Evolutionary conservation across 2,329 filamentous ascomycete genomes (phyloP), one percentile per base, ranked within the genome.

Genomic region (Aspergillus tamarii): DNA sequence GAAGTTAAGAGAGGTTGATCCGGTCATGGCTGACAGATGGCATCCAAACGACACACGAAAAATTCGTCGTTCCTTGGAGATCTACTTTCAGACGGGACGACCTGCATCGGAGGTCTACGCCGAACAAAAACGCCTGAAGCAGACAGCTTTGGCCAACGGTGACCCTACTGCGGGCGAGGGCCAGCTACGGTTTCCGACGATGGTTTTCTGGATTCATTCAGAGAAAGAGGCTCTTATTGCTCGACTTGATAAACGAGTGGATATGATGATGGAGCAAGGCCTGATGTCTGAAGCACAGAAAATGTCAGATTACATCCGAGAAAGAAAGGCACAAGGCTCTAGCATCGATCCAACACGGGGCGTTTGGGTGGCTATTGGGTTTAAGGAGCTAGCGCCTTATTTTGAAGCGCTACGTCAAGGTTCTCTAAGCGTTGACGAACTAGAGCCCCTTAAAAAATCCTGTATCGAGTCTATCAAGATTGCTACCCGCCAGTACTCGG

Each of bases 301-400:
- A 1, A 83, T 91, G 70, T 80, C 81, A 14, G 73, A 78, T 1
- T 84, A 85, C 64, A 77, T 85, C 2, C 70, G 79, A 19, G 69
- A 77, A 5, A 77, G 84, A 60, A 74, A 81, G 55, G 74, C 80
- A 0, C 72, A 80, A 1, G 89, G 88, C 0, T 77, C 82, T 1
- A 67, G 77, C 0, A 78, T 95, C 2, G 93, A 98, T 73, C 84
- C 88, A 67, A 91, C 87, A 1, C 88, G 89, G 59, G 96, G 95
- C 0, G 96, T 99, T 50, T 99, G 94, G 93, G 91, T 96, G 59
- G 95, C 94, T 1, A 99, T 99, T 66, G 95, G 95, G 1, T 97
- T 93, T 79, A 97, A 96, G 75, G 93, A 99, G 74, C 91, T 98
- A 73, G 85, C 91, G 62, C 84, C 87, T 0, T 97, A 93, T 72